Evolutionary conservation across 805 yeast genomes (phyloP).

Genomic region (Cyberlindnera samutprakarnensis): DNA sequence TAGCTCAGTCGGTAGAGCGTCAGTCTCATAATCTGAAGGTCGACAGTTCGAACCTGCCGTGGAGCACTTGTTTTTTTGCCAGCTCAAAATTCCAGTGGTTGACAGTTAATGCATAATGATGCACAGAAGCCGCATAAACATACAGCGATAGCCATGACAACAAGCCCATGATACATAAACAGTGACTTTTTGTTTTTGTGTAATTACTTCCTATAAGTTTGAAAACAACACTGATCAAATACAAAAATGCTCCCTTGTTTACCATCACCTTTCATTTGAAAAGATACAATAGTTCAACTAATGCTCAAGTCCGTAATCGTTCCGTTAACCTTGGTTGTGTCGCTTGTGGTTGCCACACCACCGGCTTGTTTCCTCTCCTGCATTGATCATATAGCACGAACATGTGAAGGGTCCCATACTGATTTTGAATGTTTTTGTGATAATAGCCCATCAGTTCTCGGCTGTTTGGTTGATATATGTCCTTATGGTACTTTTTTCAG

Average conservation of each 20-base stretch:
- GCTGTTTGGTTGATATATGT: slow-evolving; percentile 39
- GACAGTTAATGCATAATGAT: neutral
- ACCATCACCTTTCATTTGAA: too few relatives aligned
- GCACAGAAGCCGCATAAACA: too few relatives aligned
- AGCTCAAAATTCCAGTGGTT: neutral
- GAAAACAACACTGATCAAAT: too few relatives aligned
- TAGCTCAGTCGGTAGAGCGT: slow-evolving; percentile 54
- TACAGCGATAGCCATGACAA: too few relatives aligned
- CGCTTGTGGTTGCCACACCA: slow-evolving; percentile 29
- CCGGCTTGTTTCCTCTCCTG: slow-evolving; percentile 45
- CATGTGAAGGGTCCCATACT: slow-evolving; percentile 26
- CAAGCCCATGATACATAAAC: too few relatives aligned
- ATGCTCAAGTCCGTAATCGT: too few relatives aligned
- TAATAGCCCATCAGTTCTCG: slow-evolving; percentile 30
- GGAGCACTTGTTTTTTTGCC: slow-evolving; percentile 28
- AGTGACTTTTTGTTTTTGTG: neutral
- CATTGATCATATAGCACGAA: slow-evolving; percentile 28
- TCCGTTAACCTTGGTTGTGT: neutral
- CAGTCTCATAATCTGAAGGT: slow-evolving; percentile 52
- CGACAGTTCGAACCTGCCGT: slow-evolving; percentile 50
- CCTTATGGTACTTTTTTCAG: slow-evolving; percentile 34
- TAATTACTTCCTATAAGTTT: too few relatives aligned
- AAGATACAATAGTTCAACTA: too few relatives aligned
- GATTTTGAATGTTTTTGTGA: slow-evolving; percentile 36
- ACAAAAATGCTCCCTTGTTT: too few relatives aligned